Evolutionary conservation across 2,329 filamentous ascomycete species (phyloP).

Genomic region (Neospermospora avenae): DNA sequence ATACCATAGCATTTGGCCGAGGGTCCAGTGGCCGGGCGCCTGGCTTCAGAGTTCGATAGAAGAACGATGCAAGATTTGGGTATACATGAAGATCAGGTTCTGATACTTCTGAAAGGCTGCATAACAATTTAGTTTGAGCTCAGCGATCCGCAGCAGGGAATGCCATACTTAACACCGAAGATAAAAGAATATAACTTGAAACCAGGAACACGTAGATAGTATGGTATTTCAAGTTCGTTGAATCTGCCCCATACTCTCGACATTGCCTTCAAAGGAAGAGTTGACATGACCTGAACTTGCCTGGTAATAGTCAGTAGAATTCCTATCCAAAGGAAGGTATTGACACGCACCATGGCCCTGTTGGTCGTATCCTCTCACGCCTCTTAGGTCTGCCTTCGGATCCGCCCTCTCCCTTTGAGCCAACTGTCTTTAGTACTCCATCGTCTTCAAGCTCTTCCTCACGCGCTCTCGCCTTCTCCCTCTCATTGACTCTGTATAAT

Average conservation of each 20-base stretch:
- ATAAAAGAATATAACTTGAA: slow-evolving; percentile 73
- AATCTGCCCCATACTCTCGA: slow-evolving; percentile 71
- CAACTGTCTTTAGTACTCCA: slow-evolving; percentile 26
- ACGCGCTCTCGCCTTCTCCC: slow-evolving; percentile 42
- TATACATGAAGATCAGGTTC: slow-evolving; percentile 87
- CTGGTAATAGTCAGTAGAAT: slow-evolving; percentile 33
- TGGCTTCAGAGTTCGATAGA: slow-evolving; percentile 92
- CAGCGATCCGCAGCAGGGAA: background rate
- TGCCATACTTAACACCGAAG: slow-evolving; percentile 64
- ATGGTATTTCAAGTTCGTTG: slow-evolving; percentile 69
- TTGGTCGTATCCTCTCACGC: slow-evolving; percentile 59
- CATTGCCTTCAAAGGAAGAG: slow-evolving; percentile 67
- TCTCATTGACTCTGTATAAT: slow-evolving; percentile 56
- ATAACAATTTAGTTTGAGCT: slow-evolving; percentile 19
- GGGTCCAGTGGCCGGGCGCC: slow-evolving; percentile 82
- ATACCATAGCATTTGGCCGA: slow-evolving; percentile 74
- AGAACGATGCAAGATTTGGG: slow-evolving; percentile 92
- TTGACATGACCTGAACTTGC: slow-evolving; percentile 74
- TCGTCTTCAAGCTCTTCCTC: slow-evolving; percentile 39
- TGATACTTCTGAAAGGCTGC: slow-evolving; percentile 75
- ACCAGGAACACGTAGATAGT: slow-evolving; percentile 66
- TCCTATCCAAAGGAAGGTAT: background rate
- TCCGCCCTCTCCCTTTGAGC: slow-evolving; percentile 38
- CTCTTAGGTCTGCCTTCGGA: slow-evolving; percentile 41
- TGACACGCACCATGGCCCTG: slow-evolving; percentile 57